Evolutionary conservation across 345 rosid species (phyloP).

Genomic region (Noccaea bulbosa): DNA sequence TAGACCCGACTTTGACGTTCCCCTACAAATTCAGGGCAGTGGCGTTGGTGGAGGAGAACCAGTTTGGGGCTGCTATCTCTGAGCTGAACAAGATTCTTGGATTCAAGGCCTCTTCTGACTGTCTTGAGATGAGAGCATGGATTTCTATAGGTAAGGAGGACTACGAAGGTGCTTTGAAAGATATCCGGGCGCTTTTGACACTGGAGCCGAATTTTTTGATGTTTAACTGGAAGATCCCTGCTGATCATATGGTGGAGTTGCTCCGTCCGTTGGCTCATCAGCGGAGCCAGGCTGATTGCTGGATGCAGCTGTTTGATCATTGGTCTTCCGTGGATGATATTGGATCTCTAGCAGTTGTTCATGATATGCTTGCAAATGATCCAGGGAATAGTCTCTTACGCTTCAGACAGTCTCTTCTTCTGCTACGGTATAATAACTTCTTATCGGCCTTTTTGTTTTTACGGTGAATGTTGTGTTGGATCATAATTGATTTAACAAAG

Average conservation of each 20-base stretch:
- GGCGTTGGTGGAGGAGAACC: constrained; percentile 68
- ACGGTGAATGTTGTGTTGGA: constrained; percentile 20
- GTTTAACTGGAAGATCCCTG: constrained; percentile 69
- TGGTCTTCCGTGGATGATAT: constrained; percentile 98
- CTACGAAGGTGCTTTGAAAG: constrained; percentile 80
- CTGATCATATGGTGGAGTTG: constrained; percentile 74
- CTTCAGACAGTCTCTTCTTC: constrained; percentile 92
- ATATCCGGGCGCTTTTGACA: constrained; percentile 80
- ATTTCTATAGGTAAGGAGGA: constrained; percentile 74
- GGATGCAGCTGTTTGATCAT: constrained; percentile 94
- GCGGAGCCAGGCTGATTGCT: constrained; percentile 89
- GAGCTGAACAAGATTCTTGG: constrained; percentile 81
- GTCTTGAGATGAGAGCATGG: constrained; percentile 94
- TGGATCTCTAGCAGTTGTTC: constrained; percentile 92
- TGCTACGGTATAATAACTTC: constrained; percentile 60
- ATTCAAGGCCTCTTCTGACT: constrained; percentile 79
- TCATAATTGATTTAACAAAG: constrained; percentile 5
- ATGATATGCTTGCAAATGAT: constrained; percentile 85
- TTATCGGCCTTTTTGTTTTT: constrained; percentile 1
- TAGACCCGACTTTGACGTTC: constrained; percentile 87
- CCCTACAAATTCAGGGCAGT: constrained; percentile 89
- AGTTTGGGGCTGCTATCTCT: constrained; percentile 68
- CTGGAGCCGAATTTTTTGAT: constrained; percentile 80
- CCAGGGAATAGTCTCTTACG: constrained; percentile 87
- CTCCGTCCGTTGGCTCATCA: constrained; percentile 74